Evolutionary conservation across 495 filamentous ascomycete species (phyloP), one percentile per base, ranked within the genome.

Genomic region (Talaromyces nanjingensis): DNA sequence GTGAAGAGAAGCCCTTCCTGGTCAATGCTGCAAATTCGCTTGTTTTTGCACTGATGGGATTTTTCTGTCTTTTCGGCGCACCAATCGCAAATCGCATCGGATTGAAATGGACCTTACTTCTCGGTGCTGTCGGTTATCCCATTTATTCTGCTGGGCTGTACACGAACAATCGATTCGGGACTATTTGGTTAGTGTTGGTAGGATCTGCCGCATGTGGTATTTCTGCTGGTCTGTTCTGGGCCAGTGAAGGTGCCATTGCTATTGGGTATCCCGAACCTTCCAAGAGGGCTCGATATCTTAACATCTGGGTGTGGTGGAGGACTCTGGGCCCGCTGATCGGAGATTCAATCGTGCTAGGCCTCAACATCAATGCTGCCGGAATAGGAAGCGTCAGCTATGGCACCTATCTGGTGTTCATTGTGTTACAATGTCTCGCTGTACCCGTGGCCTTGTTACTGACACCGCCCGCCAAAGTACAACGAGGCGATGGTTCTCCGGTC

Each of bases 201-300:
- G 86, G 87, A 55, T 81, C 85, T 2, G 86, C 82, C 18, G 73
- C 84, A 27, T 88, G 86, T 69, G 87, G 87, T 24, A 71, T 89
- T 63, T 84, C 82, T 0, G 86, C 86, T 2, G 84, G 86, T 39
- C 75, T 87, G 0, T 88, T 88, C 71, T 88, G 86, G 87, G 80
- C 80, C 52, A 80, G 84, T 16, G 86, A 88, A 69, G 84, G 82
- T 20, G 85, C 86, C 7, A 85, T 88, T 34, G 86, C 84, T 16
- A 77, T 88, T 33, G 78, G 81, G 0, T 89, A 89, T 66, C 84
- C 86, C 0, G 86, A 88, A 66, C 79, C 81, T 4, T 74, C 77
- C 53, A 87, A 88, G 61, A 70, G 81, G 64, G 85, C 83, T 14
- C 76, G 76, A 59, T 82, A 81, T 47, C 24, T 56, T 8, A 56